Conservation (phyloP, 1,284 basidiomycete species). For the Tremellales sp. region DNA sequence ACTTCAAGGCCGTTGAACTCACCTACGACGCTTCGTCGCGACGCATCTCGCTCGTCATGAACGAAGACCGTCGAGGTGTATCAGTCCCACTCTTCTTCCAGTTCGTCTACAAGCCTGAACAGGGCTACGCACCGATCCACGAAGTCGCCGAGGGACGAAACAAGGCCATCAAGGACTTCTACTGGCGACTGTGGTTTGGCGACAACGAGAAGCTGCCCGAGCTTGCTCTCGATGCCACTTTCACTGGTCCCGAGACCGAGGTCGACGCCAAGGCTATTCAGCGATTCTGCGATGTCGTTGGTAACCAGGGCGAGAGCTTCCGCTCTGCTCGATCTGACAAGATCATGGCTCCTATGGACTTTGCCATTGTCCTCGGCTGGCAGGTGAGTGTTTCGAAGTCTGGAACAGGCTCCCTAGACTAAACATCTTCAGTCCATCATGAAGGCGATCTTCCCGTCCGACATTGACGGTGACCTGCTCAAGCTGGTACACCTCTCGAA, state of each 20-base stretch:
- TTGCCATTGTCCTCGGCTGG: slow-evolving; percentile 97
- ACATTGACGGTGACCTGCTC: slow-evolving; percentile 87
- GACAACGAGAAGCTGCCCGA: slow-evolving; percentile 69
- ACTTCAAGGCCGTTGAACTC: slow-evolving; percentile 82
- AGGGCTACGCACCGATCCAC: slow-evolving; percentile 89
- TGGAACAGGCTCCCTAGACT: too few species aligned
- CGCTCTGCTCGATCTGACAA: slow-evolving; percentile 66
- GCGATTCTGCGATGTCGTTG: slow-evolving; percentile 87
- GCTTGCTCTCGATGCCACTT: slow-evolving; percentile 69
- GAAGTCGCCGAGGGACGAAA: slow-evolving; percentile 83
- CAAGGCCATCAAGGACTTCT: slow-evolving; percentile 88
- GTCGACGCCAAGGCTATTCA: slow-evolving; percentile 75
- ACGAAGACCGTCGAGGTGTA: slow-evolving; percentile 74
- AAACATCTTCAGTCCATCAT: slow-evolving; percentile 82
- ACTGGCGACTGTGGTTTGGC: slow-evolving; percentile 96
- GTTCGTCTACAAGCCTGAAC: slow-evolving; percentile 82
- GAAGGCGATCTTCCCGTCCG: slow-evolving; percentile 89
- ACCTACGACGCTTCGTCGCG: slow-evolving; percentile 55
- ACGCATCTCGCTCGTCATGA: slow-evolving; percentile 70
- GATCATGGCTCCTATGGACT: slow-evolving; percentile 93
- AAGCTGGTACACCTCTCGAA: slow-evolving; percentile 96
- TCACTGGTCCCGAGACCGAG: slow-evolving; percentile 75
- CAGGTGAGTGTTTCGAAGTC: too few species aligned
- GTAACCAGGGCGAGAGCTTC: slow-evolving; percentile 88
- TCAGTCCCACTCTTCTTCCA: slow-evolving; percentile 76